A percentile compares a stretch with the other conserved stretches of the same genome.
phyloP scores from a whole-genome alignment of 345 rosid species.

The Citrus sinensis region DVS_A1.0 CM039167.1:24692501-24693000 shows the following conservation, averaged over 20 bases:
- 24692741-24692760: too few relatives aligned
- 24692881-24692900: slow-evolving; percentile 47
- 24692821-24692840: too few relatives aligned
- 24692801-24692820: too few relatives aligned
- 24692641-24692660: slow-evolving; percentile 44
- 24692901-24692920: slow-evolving; percentile 44
- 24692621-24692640: slow-evolving; percentile 49
- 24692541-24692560: slow-evolving; percentile 24
- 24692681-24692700: slow-evolving; percentile 47
- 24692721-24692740: background rate
- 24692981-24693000: slow-evolving; percentile 21
- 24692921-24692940: slow-evolving; percentile 42
- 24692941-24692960: too few relatives aligned
- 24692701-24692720: slow-evolving; percentile 33
- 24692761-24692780: too few relatives aligned
- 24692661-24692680: slow-evolving; percentile 41
- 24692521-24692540: slow-evolving; percentile 22
- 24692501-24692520: slow-evolving; percentile 58
- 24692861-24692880: slow-evolving; percentile 30
- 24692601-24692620: slow-evolving; percentile 50
- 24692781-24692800: too few relatives aligned
- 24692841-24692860: too few relatives aligned
- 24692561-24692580: too few relatives aligned
- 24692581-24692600: too few relatives aligned
- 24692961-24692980: too few relatives aligned